phyloP scores from a whole-genome alignment of 169 alveolate genomes.

The Eimeria necatrix region DNA sequence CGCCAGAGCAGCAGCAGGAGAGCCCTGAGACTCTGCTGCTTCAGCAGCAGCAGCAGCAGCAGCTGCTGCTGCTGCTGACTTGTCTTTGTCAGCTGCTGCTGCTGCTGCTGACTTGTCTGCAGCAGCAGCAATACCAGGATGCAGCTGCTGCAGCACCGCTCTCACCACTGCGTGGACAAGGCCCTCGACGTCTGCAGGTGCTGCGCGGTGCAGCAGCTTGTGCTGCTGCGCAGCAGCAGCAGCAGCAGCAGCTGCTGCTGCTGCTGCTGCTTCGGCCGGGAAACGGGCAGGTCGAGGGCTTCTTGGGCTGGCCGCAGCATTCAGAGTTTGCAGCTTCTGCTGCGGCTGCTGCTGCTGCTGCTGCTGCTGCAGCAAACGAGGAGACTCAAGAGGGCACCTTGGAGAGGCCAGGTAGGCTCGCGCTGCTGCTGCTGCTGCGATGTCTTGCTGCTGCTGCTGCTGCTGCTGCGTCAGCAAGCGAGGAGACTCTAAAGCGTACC shows the following conservation, averaged over 20 bases:
- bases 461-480: conserved; percentile 1
- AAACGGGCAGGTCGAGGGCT: conserved; percentile 50
- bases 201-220: conserved; percentile 56
- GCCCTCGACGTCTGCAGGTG: conserved; percentile 56
- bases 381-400: background rate
- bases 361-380: conserved; percentile 34
- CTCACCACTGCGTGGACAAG: conserved; percentile 69
- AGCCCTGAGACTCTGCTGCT: background rate
- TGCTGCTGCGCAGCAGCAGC: conserved; percentile 73
- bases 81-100: background rate
- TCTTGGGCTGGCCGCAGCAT: conserved; percentile 40
- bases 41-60: background rate
- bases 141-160: conserved; percentile 70
- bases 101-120: background rate
- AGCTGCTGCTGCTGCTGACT: background rate
- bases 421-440: conserved; percentile 42
- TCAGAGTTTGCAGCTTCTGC: conserved; percentile 28
- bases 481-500: conserved; percentile 40
- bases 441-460: conserved; percentile 16
- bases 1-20: conserved; percentile 22
- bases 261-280: conserved; percentile 72
- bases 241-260: conserved; percentile 68
- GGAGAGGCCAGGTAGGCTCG: conserved; percentile 45
- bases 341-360: conserved; percentile 33
- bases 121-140: conserved; percentile 61